These are phyloP conservation scores for Daldinia childiae DNA, from an alignment of 495 filamentous ascomycete genomes.

Conservation along the genomic window DNA sequence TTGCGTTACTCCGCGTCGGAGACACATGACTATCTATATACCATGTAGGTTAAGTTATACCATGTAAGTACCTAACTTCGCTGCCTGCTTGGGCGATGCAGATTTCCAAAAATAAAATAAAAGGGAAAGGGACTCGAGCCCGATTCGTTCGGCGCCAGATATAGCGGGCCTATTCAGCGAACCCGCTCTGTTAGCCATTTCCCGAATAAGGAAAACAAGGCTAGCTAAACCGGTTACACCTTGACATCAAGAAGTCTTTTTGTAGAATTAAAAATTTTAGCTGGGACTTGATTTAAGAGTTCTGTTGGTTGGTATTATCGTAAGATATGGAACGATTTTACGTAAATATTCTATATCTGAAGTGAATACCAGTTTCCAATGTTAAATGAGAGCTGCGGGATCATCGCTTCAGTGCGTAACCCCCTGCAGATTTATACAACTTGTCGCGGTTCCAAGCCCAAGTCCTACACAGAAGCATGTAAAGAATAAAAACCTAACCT, in stretches of 20 bases:
- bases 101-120: slow-evolving; percentile 3
- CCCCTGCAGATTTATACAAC: slow-evolving; percentile 3
- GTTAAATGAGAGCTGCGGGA: background rate
- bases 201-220: background rate
- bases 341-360: background rate
- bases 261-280: background rate
- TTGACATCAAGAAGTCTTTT: background rate
- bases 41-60: background rate
- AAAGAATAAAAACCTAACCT: background rate
- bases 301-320: background rate
- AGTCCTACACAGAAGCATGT: background rate
- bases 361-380: background rate
- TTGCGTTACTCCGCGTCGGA: slow-evolving; percentile 3
- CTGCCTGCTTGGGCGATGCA: background rate
- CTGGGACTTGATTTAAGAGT: background rate
- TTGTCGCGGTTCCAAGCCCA: background rate
- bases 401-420: background rate
- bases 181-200: background rate
- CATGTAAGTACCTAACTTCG: background rate
- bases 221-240: background rate
- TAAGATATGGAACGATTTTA: background rate
- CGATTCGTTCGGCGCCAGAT: background rate
- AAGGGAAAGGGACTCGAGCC: background rate
- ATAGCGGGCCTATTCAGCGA: background rate
- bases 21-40: slow-evolving; percentile 3